Evolutionary conservation across 2,329 filamentous ascomycete genomes (phyloP).

Genomic region (Cladosporium velox): DNA sequence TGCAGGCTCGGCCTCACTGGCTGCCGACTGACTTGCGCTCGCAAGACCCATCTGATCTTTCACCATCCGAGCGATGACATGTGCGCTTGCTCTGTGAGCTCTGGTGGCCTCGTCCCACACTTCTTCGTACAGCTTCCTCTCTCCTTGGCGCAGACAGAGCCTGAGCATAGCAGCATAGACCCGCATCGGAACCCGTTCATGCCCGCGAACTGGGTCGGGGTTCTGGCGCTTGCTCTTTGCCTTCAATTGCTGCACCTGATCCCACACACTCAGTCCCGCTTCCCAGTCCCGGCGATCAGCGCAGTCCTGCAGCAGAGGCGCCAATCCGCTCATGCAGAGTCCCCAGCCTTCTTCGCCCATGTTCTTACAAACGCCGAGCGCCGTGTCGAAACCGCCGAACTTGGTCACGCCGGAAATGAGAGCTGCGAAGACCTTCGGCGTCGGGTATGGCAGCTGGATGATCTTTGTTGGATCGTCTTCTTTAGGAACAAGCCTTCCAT

Average conservation of each 20-base stretch:
- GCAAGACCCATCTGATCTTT: conserved; percentile 17
- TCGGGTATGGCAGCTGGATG: conserved; percentile 48
- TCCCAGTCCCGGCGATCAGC: conserved; percentile 42
- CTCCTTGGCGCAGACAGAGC: conserved; percentile 23
- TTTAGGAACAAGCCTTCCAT: conserved; percentile 26
- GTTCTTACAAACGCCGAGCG: conserved; percentile 44
- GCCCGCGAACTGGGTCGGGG: neutral
- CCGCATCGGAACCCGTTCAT: conserved; percentile 22
- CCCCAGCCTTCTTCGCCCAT: conserved; percentile 51
- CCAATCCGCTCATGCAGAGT: conserved; percentile 43
- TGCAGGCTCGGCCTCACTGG: neutral
- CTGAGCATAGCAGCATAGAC: conserved; percentile 29
- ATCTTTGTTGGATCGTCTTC: conserved; percentile 31
- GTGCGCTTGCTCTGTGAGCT: conserved; percentile 12
- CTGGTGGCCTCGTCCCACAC: conserved; percentile 24
- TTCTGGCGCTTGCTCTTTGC: conserved; percentile 10
- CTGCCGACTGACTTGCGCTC: neutral
- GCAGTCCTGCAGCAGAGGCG: conserved; percentile 45
- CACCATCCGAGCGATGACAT: conserved; percentile 21
- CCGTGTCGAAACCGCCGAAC: conserved; percentile 49
- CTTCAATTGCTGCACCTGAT: conserved; percentile 40
- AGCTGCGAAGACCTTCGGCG: conserved; percentile 46
- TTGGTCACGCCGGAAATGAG: conserved; percentile 46
- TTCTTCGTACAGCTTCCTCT: conserved; percentile 23
- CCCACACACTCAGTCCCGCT: conserved; percentile 44